These are phyloP conservation scores for Enteropsectra breve DNA, from an alignment of 371 early-diverging fungal genomes.

Conservation along the genomic window DNA sequence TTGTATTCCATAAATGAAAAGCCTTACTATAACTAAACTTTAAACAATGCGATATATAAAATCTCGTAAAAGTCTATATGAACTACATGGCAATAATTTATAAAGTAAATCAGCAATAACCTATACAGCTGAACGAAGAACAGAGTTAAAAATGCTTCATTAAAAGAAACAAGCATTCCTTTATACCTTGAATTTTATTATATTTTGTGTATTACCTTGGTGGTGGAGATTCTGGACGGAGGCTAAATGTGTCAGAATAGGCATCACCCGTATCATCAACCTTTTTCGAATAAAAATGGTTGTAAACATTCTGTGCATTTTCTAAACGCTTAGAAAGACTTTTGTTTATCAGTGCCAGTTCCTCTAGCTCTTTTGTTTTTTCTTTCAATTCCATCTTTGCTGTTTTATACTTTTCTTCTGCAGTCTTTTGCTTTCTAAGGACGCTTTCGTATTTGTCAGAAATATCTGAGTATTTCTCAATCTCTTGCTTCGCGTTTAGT, in stretches of 20 bases:
- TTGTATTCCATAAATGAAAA: too few relatives aligned
- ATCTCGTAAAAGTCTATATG: too few relatives aligned
- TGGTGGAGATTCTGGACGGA: slow-evolving; percentile 53
- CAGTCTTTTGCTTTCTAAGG: slow-evolving; percentile 32
- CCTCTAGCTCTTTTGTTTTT: slow-evolving; percentile 34
- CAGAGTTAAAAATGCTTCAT: too few relatives aligned
- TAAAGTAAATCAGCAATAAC: too few relatives aligned
- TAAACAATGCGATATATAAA: too few relatives aligned
- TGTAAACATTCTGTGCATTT: slow-evolving; percentile 59
- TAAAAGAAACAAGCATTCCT: too few relatives aligned
- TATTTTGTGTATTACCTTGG: slow-evolving; percentile 1
- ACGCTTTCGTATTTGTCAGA: slow-evolving; percentile 37
- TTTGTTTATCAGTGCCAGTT: slow-evolving; percentile 36
- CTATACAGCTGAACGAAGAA: too few relatives aligned
- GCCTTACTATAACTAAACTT: too few relatives aligned
- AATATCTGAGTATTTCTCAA: slow-evolving; percentile 26
- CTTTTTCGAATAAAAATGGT: slow-evolving; percentile 56
- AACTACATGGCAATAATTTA: too few relatives aligned
- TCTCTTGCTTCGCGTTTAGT: slow-evolving; percentile 2
- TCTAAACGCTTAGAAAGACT: slow-evolving; percentile 54
- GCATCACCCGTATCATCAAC: slow-evolving; percentile 33
- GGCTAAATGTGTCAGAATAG: slow-evolving; percentile 26
- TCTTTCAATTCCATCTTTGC: slow-evolving; percentile 43
- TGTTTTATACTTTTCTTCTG: slow-evolving; percentile 47
- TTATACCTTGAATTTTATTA: too few relatives aligned